Conservation (phyloP, 2,329 filamentous ascomycete genomes). For the Huntiella abstrusa region DNA sequence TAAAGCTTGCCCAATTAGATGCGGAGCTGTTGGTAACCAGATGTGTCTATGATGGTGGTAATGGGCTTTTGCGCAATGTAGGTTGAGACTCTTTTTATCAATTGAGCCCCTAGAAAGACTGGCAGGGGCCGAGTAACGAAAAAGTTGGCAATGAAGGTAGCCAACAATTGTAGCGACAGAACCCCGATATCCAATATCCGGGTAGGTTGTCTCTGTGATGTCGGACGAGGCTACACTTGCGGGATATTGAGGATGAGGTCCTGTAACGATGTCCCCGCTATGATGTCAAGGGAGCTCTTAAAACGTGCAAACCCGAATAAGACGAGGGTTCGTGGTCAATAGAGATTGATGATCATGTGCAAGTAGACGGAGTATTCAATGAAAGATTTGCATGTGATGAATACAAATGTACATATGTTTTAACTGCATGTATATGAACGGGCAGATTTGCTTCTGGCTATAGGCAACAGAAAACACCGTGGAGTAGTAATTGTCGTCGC, state of each 20-base stretch:
- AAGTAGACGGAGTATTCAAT: background rate
- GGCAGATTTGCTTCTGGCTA: too few relatives aligned
- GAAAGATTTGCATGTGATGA: background rate
- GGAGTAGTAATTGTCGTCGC: too few relatives aligned
- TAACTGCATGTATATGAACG: background rate
- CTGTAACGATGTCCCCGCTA: slow-evolving; percentile 9
- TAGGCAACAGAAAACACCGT: too few relatives aligned
- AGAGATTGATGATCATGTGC: background rate
- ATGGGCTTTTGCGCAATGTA: too few relatives aligned
- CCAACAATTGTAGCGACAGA: too few relatives aligned
- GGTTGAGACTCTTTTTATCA: too few relatives aligned
- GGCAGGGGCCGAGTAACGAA: too few relatives aligned
- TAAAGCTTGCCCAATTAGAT: background rate
- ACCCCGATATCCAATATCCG: too few relatives aligned
- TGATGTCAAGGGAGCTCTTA: slow-evolving; percentile 9
- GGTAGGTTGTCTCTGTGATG: too few relatives aligned
- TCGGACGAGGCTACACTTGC: background rate
- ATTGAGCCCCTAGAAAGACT: too few relatives aligned
- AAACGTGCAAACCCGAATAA: background rate
- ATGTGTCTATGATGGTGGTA: background rate
- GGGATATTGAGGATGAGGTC: background rate
- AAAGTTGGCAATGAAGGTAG: too few relatives aligned
- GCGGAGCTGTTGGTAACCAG: background rate
- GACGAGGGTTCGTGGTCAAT: background rate
- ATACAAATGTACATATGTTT: too few relatives aligned